Percentiles rank a stretch among this genome's conserved stretches.
These are phyloP conservation scores for Peniophora sp. DNA, from an alignment of 1,284 basidiomycete species.

Conservation along the genomic window DNA sequence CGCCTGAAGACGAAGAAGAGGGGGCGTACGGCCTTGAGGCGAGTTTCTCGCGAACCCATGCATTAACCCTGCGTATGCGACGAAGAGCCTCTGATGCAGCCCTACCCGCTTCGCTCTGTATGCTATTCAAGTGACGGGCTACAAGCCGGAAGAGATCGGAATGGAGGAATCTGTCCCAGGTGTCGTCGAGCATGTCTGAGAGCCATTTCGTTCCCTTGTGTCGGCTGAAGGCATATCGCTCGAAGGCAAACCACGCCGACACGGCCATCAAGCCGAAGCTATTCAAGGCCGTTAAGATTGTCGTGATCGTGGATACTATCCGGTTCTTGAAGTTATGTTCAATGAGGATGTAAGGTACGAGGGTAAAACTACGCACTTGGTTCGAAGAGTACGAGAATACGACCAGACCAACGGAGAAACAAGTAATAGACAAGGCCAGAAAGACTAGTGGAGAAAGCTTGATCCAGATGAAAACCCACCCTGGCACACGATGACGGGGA, in stretches of 20 bases:
- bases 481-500: slow-evolving; percentile 58
- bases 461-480: slow-evolving; percentile 79
- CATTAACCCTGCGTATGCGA: too few species aligned
- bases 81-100: too few species aligned
- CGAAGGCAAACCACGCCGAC: slow-evolving; percentile 70
- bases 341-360: slow-evolving; percentile 2
- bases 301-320: slow-evolving; percentile 62
- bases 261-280: slow-evolving; percentile 70
- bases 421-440: slow-evolving; percentile 64
- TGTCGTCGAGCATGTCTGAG: slow-evolving; percentile 54
- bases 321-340: slow-evolving; percentile 37
- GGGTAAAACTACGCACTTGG: slow-evolving; percentile 33
- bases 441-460: slow-evolving; percentile 70
- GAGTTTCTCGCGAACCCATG: too few species aligned
- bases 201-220: slow-evolving; percentile 73
- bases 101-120: too few species aligned
- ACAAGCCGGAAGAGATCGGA: slow-evolving; percentile 27
- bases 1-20: too few species aligned
- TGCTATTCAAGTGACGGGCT: too few species aligned
- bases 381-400: slow-evolving; percentile 57
- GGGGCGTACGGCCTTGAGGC: too few species aligned
- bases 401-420: slow-evolving; percentile 63
- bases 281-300: slow-evolving; percentile 65
- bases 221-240: slow-evolving; percentile 62
- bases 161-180: slow-evolving; percentile 32